Evolutionary conservation across 192 early-diverging fungal species (phyloP), one percentile per base, ranked within the genome.

Genomic region (Backusella luteola): DNA sequence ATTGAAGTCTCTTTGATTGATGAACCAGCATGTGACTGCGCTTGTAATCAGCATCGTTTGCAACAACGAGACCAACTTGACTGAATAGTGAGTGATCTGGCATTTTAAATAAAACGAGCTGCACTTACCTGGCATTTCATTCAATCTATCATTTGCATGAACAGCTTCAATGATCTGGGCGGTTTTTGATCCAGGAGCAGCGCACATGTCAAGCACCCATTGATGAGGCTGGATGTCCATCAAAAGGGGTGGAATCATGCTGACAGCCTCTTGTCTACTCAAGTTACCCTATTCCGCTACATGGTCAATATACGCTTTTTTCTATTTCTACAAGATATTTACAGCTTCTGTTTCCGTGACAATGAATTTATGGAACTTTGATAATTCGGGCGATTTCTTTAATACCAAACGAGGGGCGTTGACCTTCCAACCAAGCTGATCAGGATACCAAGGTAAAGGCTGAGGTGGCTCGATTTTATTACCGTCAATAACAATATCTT

Each of bases 141-240:
- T 89, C 15, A 77, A 67, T 36, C 78, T 84, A 52, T 86, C 88
- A 69, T 89, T 91, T 44, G 84, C 89, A 76, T 93, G 93, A 59
- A 94, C 84, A 66, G 90, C 91, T 83, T 95, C 93, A 69, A 95
- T 85, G 49, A 94, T 87, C 88, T 98, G 98, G 34, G 94, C 95
- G 23, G 98, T 98, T 84, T 99, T 99, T 76, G 94, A 96, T 76
- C 98, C 98, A 34, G 98, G 98, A 42, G 98, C 96, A 36, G 98
- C 98, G 81, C 98, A 99, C 97, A 96, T 98, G 71, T 96, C 94
- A 74, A 95, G 84, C 32, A 90, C 87, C 73, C 84, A 87, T 80
- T 99, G 97, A 67, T 93, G 83, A 15, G 96, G 90, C 80, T 95
- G 84, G 26, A 99, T 93, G 77, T 97, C 95, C 74, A 99, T 86